A percentile compares a stretch with the other conserved stretches of the same genome.
Conservation (phyloP, 2,329 filamentous ascomycete species). For the Colletotrichum graminicola region DNA sequence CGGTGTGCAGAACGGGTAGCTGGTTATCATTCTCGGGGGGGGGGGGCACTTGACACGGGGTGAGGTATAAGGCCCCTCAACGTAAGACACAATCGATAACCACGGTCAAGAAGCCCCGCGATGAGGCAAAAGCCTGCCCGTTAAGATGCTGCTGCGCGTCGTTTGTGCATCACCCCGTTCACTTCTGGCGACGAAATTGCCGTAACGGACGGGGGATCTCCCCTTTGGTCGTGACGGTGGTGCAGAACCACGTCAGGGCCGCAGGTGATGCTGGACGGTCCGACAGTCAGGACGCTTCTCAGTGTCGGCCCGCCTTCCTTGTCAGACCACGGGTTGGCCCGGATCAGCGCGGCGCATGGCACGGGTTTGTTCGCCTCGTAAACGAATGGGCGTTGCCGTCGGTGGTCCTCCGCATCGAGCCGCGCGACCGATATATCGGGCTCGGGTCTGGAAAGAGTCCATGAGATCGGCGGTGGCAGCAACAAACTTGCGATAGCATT, state of each 20-base stretch:
- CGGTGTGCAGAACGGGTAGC: neutral
- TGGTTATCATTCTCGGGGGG: neutral
- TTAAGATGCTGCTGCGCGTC: neutral
- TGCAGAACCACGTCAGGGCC: neutral
- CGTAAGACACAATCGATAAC: neutral
- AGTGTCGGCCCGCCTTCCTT: neutral
- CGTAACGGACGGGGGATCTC: neutral
- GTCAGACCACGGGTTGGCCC: conserved; percentile 22
- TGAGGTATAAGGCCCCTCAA: neutral
- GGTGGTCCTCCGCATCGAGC: too few species aligned
- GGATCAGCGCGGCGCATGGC: conserved; percentile 12
- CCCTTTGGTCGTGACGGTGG: neutral
- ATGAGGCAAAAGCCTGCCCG: neutral
- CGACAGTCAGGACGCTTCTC: neutral
- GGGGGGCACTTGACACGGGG: neutral
- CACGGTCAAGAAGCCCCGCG: neutral
- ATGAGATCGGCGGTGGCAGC: neutral
- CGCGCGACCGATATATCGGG: neutral
- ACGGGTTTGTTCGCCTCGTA: neutral
- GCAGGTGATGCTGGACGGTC: conserved; percentile 3
- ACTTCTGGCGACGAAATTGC: neutral
- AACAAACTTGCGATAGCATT: neutral
- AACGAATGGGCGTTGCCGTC: conserved; percentile 1
- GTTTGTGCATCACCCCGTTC: neutral
- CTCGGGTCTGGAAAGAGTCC: neutral